A percentile compares a stretch with the other conserved stretches of the same genome.
Evolutionary conservation across 345 rosid genomes (phyloP).

Genomic region (Brassica rapa): DNA sequence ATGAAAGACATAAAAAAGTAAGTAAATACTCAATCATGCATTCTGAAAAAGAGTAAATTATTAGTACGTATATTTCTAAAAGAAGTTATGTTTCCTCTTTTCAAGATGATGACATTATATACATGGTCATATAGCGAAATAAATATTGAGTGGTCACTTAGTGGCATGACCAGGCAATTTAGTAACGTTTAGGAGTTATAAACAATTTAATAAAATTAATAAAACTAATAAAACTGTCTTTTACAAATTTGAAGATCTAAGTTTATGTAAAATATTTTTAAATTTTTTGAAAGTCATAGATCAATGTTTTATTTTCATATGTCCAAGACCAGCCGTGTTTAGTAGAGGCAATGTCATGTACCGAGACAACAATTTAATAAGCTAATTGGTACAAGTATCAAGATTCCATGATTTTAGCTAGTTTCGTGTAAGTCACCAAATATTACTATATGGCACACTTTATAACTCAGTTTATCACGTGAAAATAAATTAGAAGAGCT

Average conservation of each 20-base stretch:
- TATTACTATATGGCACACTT: not conserved
- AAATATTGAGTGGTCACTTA: conserved; percentile 22
- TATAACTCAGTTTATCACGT: conserved; percentile 3
- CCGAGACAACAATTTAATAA: conserved; percentile 7
- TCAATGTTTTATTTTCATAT: not conserved
- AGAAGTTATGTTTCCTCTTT: conserved; percentile 2
- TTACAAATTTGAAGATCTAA: not conserved
- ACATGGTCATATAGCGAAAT: not conserved
- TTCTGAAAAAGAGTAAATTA: not conserved
- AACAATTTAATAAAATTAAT: not conserved
- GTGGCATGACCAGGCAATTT: not conserved
- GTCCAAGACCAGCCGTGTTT: conserved; percentile 5
- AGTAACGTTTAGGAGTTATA: not conserved
- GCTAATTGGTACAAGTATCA: not conserved
- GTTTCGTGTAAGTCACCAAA: not conserved
- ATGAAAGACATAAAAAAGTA: not conserved
- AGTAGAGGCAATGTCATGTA: conserved; percentile 30
- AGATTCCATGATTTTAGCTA: not conserved
- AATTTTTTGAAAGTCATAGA: not conserved
- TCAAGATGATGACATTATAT: conserved; percentile 19
- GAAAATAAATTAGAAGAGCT: not conserved
- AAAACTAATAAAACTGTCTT: not conserved
- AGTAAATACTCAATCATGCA: not conserved
- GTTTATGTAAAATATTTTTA: not conserved
- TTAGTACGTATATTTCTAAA: not conserved